phyloP scores from a whole-genome alignment of 306 rosid species.

The Cucurbita pepo region DNA sequence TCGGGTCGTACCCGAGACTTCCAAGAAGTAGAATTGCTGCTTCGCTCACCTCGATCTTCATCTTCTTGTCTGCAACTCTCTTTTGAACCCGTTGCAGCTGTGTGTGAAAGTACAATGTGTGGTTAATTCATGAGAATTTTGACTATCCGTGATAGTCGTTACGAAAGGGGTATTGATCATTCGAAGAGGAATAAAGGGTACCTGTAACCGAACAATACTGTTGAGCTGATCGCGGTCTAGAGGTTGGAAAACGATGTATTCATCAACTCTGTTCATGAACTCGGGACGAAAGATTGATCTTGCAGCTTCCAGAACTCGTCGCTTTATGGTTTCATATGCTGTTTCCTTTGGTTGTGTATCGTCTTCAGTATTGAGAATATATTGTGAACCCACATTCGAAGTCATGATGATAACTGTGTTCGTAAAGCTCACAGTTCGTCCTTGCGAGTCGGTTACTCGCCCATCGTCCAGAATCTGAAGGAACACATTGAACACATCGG shows the following conservation, averaged over 20 bases:
- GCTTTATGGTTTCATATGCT: constrained; percentile 71
- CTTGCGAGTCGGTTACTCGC: constrained; percentile 92
- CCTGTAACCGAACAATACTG: constrained; percentile 84
- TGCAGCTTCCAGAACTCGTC: constrained; percentile 85
- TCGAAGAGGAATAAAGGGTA: not conserved
- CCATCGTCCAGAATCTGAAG: constrained; percentile 96
- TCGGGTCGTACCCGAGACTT: constrained; percentile 83
- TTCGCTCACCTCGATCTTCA: constrained; percentile 56
- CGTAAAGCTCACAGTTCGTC: constrained; percentile 82
- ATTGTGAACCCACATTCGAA: constrained; percentile 91
- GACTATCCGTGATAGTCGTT: not conserved
- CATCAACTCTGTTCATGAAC: constrained; percentile 95
- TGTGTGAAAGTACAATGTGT: not conserved
- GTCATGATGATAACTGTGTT: constrained; percentile 93
- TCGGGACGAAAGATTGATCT: constrained; percentile 83
- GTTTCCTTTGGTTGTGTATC: constrained; percentile 38
- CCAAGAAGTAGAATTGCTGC: constrained; percentile 82
- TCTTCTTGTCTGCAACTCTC: constrained; percentile 80
- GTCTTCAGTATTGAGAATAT: constrained; percentile 66
- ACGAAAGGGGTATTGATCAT: not conserved
- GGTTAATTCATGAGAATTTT: not conserved
- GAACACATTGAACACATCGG: constrained; percentile 82
- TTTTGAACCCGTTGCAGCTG: constrained; percentile 86
- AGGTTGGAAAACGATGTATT: constrained; percentile 92
- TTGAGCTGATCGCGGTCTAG: constrained; percentile 70